These are phyloP conservation scores for Heliamphora exappendiculata DNA, from an alignment of 148 eudicot species.

Conservation along the genomic window DNA sequence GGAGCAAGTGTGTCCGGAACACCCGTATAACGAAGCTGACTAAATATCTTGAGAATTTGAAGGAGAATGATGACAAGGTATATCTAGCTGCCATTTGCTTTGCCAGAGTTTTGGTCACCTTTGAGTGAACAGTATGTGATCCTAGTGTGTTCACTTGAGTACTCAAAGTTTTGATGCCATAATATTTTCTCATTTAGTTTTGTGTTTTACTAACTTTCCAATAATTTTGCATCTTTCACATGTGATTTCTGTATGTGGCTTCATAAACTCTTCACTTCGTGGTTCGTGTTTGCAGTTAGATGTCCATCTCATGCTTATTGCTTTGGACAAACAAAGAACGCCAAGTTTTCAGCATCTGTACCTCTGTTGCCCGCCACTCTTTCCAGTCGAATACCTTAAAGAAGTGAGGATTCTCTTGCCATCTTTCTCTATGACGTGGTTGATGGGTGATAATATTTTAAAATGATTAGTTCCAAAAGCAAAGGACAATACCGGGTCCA, in stretches of 20 bases:
- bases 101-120: neutral
- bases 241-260: neutral
- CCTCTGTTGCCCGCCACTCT: conserved; percentile 16
- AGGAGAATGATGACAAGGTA: conserved; percentile 43
- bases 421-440: neutral
- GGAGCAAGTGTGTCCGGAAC: conserved; percentile 31
- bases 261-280: neutral
- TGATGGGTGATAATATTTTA: neutral
- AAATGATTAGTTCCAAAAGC: too few relatives aligned
- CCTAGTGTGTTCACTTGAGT: neutral
- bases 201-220: neutral
- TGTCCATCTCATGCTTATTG: conserved; percentile 23
- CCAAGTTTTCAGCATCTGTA: conserved; percentile 14
- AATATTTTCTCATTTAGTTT: neutral
- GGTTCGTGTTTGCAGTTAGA: conserved; percentile 22
- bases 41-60: conserved; percentile 32
- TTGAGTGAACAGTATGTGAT: neutral
- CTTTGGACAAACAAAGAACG: conserved; percentile 18
- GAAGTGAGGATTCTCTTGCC: conserved; percentile 16
- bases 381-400: conserved; percentile 15
- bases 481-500: too few relatives aligned
- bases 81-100: neutral
- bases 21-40: conserved; percentile 39
- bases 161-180: neutral
- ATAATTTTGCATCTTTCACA: neutral